Conservation (phyloP, 2,329 filamentous ascomycete species). For the Botrytis aclada region DNA sequence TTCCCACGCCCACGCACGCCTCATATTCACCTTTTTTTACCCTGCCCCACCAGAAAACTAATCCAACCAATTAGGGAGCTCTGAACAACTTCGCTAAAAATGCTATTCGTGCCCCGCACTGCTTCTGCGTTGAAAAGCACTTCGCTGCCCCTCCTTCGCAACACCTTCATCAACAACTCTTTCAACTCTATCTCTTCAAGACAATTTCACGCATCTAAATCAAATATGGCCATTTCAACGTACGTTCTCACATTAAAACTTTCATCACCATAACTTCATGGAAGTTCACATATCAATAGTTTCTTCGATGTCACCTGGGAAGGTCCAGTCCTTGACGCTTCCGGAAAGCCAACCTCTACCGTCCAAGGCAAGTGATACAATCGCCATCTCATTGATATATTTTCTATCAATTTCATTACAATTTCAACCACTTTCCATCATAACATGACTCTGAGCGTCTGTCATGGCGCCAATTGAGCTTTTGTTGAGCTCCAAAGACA, state of each 20-base stretch:
- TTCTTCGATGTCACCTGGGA: constrained; percentile 74
- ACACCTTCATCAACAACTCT: constrained; percentile 21
- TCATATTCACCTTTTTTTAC: constrained; percentile 3
- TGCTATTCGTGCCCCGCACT: constrained; percentile 21
- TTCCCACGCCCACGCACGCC: constrained; percentile 12
- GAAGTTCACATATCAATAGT: constrained; percentile 40
- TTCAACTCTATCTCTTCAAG: constrained; percentile 35
- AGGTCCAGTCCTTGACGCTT: constrained; percentile 66
- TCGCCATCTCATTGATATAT: constrained; percentile 12
- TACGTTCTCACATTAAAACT: constrained; percentile 45
- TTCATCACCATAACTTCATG: neutral
- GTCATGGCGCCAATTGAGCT: constrained; percentile 14
- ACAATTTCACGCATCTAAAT: constrained; percentile 61
- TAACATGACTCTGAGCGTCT: too few relatives aligned
- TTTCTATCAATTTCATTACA: constrained; percentile 7
- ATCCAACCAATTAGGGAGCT: constrained; percentile 5
- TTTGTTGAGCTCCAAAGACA: constrained; percentile 14
- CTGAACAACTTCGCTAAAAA: constrained; percentile 17
- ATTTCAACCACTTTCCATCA: neutral
- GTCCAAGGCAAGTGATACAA: constrained; percentile 55
- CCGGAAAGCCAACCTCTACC: constrained; percentile 51
- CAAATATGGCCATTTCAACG: constrained; percentile 73
- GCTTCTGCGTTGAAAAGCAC: constrained; percentile 20
- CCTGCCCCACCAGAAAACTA: constrained; percentile 1
- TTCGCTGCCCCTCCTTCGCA: constrained; percentile 21